These are phyloP conservation scores for Pelargonium cotyledonis DNA, from an alignment of 441 rosid genomes.

Conservation along the genomic window DNA sequence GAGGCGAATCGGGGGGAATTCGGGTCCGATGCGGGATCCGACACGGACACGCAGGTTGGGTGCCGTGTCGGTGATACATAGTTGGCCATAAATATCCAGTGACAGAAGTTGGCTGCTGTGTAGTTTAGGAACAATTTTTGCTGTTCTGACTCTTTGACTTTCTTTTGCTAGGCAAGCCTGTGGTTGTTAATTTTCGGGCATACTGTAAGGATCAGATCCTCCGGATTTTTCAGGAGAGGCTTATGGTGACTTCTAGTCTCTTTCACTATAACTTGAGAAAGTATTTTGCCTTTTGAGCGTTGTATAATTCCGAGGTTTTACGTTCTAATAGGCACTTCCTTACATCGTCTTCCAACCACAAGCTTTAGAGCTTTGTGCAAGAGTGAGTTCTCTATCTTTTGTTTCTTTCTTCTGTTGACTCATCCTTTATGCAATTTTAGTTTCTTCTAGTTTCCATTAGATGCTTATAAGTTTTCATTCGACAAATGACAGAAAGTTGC, in stretches of 20 bases:
- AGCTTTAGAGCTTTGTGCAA: constrained; percentile 90
- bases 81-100: too few relatives aligned
- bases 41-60: too few relatives aligned
- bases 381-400: constrained; percentile 44
- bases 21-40: too few relatives aligned
- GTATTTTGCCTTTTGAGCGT: background rate
- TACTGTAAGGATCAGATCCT: constrained; percentile 76
- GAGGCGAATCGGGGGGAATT: too few relatives aligned
- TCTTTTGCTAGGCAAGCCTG: constrained; percentile 56
- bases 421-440: background rate
- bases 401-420: too few relatives aligned
- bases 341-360: constrained; percentile 58
- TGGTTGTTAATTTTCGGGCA: constrained; percentile 70
- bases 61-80: too few relatives aligned
- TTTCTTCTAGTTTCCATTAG: constrained; percentile 6
- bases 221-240: constrained; percentile 71
- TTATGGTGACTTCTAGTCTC: constrained; percentile 39
- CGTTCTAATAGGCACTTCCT: constrained; percentile 44
- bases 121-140: constrained; percentile 13
- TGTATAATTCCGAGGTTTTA: background rate
- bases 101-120: too few relatives aligned
- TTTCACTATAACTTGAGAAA: background rate
- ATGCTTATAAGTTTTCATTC: constrained; percentile 13
- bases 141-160: constrained; percentile 6
- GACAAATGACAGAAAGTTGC: constrained; percentile 66